These are phyloP conservation scores for Volvox carteri DNA, from an alignment of 163 green algal species.

Conservation along the genomic window DNA sequence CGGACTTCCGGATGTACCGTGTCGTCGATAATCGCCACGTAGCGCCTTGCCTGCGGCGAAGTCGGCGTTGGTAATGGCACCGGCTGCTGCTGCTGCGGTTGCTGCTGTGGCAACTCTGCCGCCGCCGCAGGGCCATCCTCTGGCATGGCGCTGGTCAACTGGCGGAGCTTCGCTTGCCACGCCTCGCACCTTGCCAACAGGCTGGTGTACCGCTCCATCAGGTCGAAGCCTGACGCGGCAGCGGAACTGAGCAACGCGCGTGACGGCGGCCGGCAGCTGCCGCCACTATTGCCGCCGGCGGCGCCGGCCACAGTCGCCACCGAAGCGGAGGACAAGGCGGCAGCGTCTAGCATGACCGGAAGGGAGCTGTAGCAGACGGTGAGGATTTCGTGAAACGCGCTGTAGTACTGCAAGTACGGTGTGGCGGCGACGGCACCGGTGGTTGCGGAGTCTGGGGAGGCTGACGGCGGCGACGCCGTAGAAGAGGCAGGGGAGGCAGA, in stretches of 20 bases:
- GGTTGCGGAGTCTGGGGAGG: background rate
- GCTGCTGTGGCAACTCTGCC: background rate
- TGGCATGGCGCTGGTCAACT: background rate
- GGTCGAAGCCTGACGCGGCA: background rate
- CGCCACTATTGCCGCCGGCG: background rate
- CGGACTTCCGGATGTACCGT: constrained; percentile 61
- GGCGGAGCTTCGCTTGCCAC: constrained; percentile 39
- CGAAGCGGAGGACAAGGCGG: background rate
- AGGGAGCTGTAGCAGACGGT: constrained; percentile 44
- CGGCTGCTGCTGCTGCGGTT: background rate
- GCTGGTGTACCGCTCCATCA: constrained; percentile 19
- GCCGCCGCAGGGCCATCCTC: background rate
- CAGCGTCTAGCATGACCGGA: constrained; percentile 12
- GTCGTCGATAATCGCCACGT: constrained; percentile 59
- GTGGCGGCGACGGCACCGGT: no score
- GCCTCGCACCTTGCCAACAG: constrained; percentile 34
- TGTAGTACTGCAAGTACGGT: constrained; percentile 39
- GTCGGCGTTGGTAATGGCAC: background rate
- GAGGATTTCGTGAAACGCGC: constrained; percentile 56
- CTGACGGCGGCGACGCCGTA: background rate
- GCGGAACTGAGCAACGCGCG: background rate
- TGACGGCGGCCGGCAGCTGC: constrained; percentile 18
- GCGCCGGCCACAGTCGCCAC: background rate
- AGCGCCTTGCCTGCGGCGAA: constrained; percentile 17
- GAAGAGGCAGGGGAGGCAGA: background rate